A percentile compares a stretch with the other conserved stretches of the same genome.
Evolutionary conservation across 257 asterid species (phyloP).

Genomic region (Paraleonurus japonicus): DNA sequence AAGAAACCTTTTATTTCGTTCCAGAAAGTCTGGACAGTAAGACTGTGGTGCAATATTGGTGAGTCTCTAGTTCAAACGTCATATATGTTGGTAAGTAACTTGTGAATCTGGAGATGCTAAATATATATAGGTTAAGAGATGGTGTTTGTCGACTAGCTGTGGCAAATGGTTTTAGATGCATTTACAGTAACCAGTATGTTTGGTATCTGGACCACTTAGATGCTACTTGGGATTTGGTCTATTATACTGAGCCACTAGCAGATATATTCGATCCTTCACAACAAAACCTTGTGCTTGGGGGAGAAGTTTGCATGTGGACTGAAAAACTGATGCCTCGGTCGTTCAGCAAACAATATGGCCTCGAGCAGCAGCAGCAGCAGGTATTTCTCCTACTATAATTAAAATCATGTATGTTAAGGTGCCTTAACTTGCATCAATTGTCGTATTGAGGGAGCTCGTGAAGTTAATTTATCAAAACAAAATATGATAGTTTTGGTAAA

Average conservation of each 20-base stretch:
- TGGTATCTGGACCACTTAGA: conserved; percentile 95
- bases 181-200: conserved; percentile 79
- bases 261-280: conserved; percentile 55
- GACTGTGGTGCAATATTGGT: conserved; percentile 92
- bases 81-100: no score
- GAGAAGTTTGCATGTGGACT: conserved; percentile 97
- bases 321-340: conserved; percentile 85
- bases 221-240: conserved; percentile 76
- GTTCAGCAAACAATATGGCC: conserved; percentile 96
- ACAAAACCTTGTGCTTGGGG: conserved; percentile 87
- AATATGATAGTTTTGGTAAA: no score
- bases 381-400: conserved; percentile 33
- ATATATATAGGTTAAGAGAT: conserved; percentile 66
- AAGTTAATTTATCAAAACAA: no score
- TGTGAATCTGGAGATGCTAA: background rate
- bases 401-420: no score
- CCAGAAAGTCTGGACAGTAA: conserved; percentile 61
- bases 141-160: conserved; percentile 87
- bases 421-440: no score
- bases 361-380: conserved; percentile 98
- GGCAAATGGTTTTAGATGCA: conserved; percentile 81
- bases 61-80: conserved; percentile 30
- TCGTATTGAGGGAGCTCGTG: no score
- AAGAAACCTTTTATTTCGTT: conserved; percentile 80
- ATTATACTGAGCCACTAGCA: conserved; percentile 75